Percentiles rank a stretch among this genome's conserved stretches.
phyloP scores from a whole-genome alignment of 306 rosid species.

The Luffa aegyptiaca region DNA sequence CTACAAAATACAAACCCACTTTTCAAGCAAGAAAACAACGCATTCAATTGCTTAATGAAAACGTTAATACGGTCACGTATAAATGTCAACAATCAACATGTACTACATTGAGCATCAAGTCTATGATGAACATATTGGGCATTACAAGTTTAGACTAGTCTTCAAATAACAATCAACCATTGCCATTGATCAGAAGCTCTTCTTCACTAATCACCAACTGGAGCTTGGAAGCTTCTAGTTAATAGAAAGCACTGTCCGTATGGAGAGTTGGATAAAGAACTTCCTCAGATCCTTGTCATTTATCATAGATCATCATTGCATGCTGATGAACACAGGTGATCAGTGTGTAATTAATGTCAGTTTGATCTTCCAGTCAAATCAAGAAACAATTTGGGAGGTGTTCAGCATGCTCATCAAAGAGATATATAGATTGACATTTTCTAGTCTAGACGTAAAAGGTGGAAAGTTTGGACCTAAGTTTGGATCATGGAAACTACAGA shows the following conservation, averaged over 20 bases:
- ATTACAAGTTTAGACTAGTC: neutral
- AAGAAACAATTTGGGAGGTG: neutral
- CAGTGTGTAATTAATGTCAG: neutral
- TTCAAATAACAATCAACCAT: neutral
- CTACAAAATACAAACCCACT: neutral
- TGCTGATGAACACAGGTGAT: conserved; percentile 38
- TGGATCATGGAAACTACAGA: neutral
- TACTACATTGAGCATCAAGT: neutral
- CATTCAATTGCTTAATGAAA: neutral
- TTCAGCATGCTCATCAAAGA: neutral
- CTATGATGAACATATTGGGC: neutral
- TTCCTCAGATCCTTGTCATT: conserved; percentile 47
- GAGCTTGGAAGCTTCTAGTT: conserved; percentile 22
- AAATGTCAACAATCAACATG: neutral
- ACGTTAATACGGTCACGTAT: neutral
- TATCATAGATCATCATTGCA: conserved; percentile 83
- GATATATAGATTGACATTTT: neutral
- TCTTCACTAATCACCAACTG: neutral
- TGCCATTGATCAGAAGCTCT: conserved; percentile 15
- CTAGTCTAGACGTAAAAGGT: neutral
- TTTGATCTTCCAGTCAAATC: neutral
- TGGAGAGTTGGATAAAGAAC: conserved; percentile 33
- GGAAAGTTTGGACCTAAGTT: neutral
- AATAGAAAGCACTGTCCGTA: conserved; percentile 38
- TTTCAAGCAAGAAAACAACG: neutral